phyloP scores from a whole-genome alignment of 805 yeast species.

The Ogataea nakhonphanomensis region DNA sequence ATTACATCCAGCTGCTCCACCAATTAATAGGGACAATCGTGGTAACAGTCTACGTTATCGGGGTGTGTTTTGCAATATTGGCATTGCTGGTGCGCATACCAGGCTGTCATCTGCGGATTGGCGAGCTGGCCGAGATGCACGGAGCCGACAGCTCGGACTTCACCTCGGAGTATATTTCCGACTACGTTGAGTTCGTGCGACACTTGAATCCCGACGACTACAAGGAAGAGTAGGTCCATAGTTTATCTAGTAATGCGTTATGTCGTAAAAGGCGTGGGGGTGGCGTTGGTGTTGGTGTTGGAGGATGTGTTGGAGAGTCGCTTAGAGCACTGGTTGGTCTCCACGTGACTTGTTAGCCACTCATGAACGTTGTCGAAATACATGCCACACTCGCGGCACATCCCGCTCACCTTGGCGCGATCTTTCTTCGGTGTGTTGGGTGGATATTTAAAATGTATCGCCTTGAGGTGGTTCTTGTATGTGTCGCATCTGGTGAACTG shows the following conservation, averaged over 20 bases:
- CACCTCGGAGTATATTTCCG: conserved; percentile 82
- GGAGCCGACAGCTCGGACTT: conserved; percentile 90
- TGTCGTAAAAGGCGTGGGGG: not conserved
- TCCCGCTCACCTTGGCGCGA: conserved; percentile 64
- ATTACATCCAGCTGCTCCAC: conserved; percentile 79
- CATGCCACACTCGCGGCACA: conserved; percentile 72
- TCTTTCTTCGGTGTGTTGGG: conserved; percentile 79
- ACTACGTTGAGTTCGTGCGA: conserved; percentile 86
- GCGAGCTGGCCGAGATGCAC: conserved; percentile 66
- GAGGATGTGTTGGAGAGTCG: not conserved
- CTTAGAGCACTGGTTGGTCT: conserved; percentile 39
- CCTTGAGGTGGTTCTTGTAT: conserved; percentile 84
- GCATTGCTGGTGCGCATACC: conserved; percentile 70
- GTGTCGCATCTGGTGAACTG: conserved; percentile 89
- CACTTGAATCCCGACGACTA: conserved; percentile 46
- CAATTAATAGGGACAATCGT: conserved; percentile 45
- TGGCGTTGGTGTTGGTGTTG: too few relatives aligned
- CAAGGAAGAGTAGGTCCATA: conserved; percentile 8
- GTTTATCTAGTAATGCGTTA: conserved; percentile 3
- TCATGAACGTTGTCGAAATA: conserved; percentile 66
- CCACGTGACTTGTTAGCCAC: conserved; percentile 78
- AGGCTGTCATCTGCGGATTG: conserved; percentile 69
- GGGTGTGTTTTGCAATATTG: conserved; percentile 57
- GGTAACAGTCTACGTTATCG: conserved; percentile 61
- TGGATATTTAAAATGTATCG: conserved; percentile 87